Conservation (phyloP, 108 stramenopile genomes). For the Nitzschia inconspicua region DNA sequence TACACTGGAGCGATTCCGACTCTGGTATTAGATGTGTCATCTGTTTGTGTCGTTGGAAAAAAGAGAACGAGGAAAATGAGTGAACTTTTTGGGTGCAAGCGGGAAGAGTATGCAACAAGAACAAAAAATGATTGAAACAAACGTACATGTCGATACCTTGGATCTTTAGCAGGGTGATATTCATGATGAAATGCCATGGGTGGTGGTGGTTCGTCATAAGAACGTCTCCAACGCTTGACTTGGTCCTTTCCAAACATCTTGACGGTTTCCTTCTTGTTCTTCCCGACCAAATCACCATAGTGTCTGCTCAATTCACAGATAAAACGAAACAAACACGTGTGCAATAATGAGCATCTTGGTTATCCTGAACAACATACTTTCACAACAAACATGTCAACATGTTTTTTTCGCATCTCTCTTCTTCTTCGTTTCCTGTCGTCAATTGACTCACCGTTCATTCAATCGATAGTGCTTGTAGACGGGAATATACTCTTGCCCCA, state of each 20-base stretch:
- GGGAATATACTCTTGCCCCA: slow-evolving; percentile 90
- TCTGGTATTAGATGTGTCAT: slow-evolving; percentile 64
- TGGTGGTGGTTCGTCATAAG: slow-evolving; percentile 92
- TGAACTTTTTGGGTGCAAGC: background rate
- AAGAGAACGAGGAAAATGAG: background rate
- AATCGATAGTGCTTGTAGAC: slow-evolving; percentile 86
- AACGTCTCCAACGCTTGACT: slow-evolving; percentile 85
- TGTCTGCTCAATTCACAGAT: too few relatives aligned
- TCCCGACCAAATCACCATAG: slow-evolving; percentile 86
- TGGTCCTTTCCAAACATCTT: slow-evolving; percentile 72
- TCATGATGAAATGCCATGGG: slow-evolving; percentile 63
- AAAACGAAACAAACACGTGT: too few relatives aligned
- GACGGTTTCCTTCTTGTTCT: slow-evolving; percentile 93
- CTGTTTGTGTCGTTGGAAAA: slow-evolving; percentile 12
- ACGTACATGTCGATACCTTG: slow-evolving; percentile 73
- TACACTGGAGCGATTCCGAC: slow-evolving; percentile 82
- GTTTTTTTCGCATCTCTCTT: too few relatives aligned
- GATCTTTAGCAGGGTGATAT: slow-evolving; percentile 79
- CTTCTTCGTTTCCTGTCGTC: too few relatives aligned
- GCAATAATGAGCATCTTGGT: too few relatives aligned
- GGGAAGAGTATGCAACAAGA: background rate
- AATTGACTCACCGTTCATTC: slow-evolving; percentile 95
- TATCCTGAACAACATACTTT: too few relatives aligned
- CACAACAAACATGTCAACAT: too few relatives aligned
- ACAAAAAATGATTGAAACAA: background rate